A percentile compares a stretch with the other conserved stretches of the same genome.
Conservation (phyloP, 192 early-diverging fungal species). For the Podila epicladia region DNA sequence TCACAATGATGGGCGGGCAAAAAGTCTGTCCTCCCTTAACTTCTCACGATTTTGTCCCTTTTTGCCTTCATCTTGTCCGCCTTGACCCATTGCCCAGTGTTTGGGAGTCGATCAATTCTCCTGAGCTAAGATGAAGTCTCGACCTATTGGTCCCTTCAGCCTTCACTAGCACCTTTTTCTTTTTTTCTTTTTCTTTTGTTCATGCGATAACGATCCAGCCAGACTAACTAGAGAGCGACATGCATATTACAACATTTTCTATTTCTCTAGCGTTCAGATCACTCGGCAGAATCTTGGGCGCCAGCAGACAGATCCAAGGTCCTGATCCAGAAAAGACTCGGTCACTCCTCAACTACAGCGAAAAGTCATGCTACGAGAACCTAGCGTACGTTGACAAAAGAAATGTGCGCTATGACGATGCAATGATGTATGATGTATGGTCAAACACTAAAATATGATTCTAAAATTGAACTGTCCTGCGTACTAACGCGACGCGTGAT, state of each 20-base stretch:
- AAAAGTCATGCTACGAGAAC: slow-evolving; percentile 36
- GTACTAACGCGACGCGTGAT: background rate
- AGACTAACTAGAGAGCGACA: too few species aligned
- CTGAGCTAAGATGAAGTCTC: too few species aligned
- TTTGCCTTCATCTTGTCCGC: too few species aligned
- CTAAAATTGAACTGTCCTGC: background rate
- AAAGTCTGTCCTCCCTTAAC: too few species aligned
- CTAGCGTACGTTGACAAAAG: slow-evolving; percentile 24
- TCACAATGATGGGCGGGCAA: too few species aligned
- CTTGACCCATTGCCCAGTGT: too few species aligned
- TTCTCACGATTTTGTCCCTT: too few species aligned
- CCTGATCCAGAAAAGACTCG: slow-evolving; percentile 33
- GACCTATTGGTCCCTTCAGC: too few species aligned
- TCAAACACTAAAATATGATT: background rate
- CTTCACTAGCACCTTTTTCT: too few species aligned
- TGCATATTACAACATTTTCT: slow-evolving; percentile 1
- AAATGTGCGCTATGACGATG: slow-evolving; percentile 1
- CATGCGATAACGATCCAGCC: background rate
- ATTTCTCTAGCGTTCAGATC: slow-evolving; percentile 72
- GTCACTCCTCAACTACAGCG: slow-evolving; percentile 32
- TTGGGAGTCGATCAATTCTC: too few species aligned
- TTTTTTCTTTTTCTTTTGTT: background rate
- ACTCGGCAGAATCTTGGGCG: slow-evolving; percentile 64
- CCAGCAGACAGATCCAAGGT: slow-evolving; percentile 41
- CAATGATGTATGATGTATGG: background rate